Evolutionary conservation across 2,329 filamentous ascomycete genomes (phyloP).

Genomic region (Apiospora aurea): DNA sequence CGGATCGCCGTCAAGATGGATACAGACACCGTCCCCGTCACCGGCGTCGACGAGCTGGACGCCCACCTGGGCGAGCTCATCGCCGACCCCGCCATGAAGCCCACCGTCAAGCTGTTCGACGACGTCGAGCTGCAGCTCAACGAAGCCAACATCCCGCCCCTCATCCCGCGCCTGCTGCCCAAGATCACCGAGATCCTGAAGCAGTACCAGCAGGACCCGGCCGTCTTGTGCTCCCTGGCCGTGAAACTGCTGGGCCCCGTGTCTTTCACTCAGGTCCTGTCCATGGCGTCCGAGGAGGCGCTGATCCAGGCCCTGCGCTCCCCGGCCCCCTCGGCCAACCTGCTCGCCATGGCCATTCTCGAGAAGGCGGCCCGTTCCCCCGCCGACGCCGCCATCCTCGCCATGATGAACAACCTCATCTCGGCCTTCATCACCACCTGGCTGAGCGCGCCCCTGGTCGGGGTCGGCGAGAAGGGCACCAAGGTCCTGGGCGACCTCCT

Average conservation of each 20-base stretch:
- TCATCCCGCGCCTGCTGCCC: slow-evolving; percentile 62
- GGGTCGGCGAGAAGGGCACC: slow-evolving; percentile 61
- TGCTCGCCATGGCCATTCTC: slow-evolving; percentile 63
- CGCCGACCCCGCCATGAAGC: slow-evolving; percentile 48
- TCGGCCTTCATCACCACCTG: slow-evolving; percentile 57
- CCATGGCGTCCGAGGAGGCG: slow-evolving; percentile 58
- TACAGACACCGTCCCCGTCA: slow-evolving; percentile 54
- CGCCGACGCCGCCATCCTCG: slow-evolving; percentile 57
- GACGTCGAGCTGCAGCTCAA: slow-evolving; percentile 66
- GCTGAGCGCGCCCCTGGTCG: slow-evolving; percentile 60
- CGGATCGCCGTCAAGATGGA: slow-evolving; percentile 48
- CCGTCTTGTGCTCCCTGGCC: slow-evolving; percentile 58
- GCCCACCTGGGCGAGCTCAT: slow-evolving; percentile 60
- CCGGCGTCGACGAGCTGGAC: slow-evolving; percentile 61
- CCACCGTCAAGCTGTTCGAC: slow-evolving; percentile 62
- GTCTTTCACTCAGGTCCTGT: slow-evolving; percentile 57
- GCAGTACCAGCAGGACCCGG: slow-evolving; percentile 57
- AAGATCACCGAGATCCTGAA: slow-evolving; percentile 61
- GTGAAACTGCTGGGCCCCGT: slow-evolving; percentile 64
- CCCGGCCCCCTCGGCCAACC: slow-evolving; percentile 61
- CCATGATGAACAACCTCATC: slow-evolving; percentile 56
- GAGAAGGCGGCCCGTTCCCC: slow-evolving; percentile 60
- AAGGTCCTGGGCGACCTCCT: slow-evolving; percentile 61
- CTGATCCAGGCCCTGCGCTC: slow-evolving; percentile 61
- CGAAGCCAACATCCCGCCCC: slow-evolving; percentile 53